phyloP scores from a whole-genome alignment of 306 rosid genomes.

The Echinosophora koreensis region DNA sequence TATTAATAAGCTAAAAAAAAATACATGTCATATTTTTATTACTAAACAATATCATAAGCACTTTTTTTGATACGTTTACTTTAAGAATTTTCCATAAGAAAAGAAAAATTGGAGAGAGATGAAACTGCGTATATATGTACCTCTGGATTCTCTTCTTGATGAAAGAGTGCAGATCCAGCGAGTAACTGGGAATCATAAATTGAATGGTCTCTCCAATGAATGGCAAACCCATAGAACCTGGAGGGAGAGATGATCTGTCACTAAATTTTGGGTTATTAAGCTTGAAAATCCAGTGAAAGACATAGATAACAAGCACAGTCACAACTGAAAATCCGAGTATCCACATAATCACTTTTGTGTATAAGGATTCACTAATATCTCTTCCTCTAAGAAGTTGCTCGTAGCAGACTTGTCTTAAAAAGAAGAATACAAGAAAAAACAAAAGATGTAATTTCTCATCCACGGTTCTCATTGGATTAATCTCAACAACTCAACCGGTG shows the following conservation, averaged over 20 bases:
- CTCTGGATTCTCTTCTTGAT: background rate
- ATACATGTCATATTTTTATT: too few species aligned
- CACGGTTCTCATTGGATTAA: too few species aligned
- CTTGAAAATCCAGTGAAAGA: background rate
- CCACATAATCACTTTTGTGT: background rate
- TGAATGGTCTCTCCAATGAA: constrained; percentile 32
- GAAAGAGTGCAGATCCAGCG: constrained; percentile 8
- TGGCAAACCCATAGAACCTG: constrained; percentile 19
- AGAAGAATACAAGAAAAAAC: too few species aligned
- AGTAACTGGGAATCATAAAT: constrained; percentile 7
- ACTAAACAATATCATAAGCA: too few species aligned
- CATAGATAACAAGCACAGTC: background rate
- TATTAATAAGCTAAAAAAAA: too few species aligned
- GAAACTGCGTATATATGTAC: background rate
- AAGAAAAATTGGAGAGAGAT: too few species aligned
- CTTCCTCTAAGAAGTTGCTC: background rate
- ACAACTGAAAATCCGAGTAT: background rate
- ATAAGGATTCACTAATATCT: background rate
- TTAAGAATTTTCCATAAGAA: too few species aligned
- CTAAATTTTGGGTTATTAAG: background rate
- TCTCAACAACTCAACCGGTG: too few species aligned
- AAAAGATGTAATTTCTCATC: too few species aligned
- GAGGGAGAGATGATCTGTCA: constrained; percentile 1
- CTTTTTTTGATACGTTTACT: too few species aligned
- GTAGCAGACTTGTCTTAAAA: background rate